Base-by-base conservation (phyloP, 1,284 basidiomycete genomes). In the Peniophora sp. region DNA sequence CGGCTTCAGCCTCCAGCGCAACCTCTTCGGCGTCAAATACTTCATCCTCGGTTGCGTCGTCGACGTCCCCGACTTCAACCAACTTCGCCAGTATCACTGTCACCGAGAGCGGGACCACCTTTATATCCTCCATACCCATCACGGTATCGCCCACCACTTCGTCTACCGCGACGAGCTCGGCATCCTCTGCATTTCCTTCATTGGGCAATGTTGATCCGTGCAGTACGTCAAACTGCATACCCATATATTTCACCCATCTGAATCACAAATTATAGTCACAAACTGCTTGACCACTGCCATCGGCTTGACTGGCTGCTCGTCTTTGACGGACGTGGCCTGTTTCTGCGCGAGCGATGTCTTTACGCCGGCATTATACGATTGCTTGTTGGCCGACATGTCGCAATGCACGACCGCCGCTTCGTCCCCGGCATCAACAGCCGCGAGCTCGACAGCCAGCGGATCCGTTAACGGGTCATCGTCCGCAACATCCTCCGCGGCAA, bases 111-210 rank as follows among this genome's bases (percentile, higher is more conserved):
- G 55, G 56, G 42, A 57, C 53, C 20, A 51, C 53, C 5, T 45
- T 55, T 34, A 39, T 57, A n/a, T 47, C 50, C 8, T 52, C 53
- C n/a, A 46, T 57, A 14, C 56, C 55, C 3, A 57, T 57, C 47
- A 57, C 56, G 24, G 41, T 57, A 14, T 24, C 22, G 17, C 50
- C 50, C 3, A 53, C n/a, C 23, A 42, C 35, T 2, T 51, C 35
- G 22, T 18, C 45, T 11, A 42, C 52, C 1, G 12, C 52, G 35
- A 55, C 53, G 2, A 47, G 51, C 34, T 47, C 51, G 2, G 37
- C 50, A 11, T 24, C 56, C 45, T 20, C 56, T 51, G 11, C 52
- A 20, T 22, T 51, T 54, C n/a, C 32, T 46, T 1, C 47, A 50
- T 9, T 54, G 48, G 37, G 24, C 51, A 14, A n/a, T 24, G 17